These are phyloP conservation scores for Periglandula ipomoeae DNA, from an alignment of 2,329 filamentous ascomycete genomes.

Conservation along the genomic window DNA sequence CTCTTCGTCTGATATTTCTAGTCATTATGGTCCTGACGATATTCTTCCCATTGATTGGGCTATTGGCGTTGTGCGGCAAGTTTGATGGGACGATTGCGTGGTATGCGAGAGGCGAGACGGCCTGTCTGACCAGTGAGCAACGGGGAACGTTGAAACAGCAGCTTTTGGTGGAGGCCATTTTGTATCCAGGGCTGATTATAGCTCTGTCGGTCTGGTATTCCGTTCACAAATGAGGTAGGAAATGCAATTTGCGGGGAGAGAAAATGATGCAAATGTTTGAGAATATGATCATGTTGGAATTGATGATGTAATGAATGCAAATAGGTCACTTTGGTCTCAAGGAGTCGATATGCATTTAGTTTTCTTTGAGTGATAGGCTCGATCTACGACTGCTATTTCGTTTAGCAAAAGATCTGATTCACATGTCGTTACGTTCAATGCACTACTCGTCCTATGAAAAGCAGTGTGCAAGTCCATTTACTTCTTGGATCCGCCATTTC, in stretches of 20 bases:
- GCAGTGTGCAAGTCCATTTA: too few relatives aligned
- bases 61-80: conserved; percentile 33
- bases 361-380: not conserved
- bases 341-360: not conserved
- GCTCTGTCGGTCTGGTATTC: conserved; percentile 23
- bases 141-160: conserved; percentile 24
- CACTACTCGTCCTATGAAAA: too few relatives aligned
- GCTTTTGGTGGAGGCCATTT: conserved; percentile 25
- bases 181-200: conserved; percentile 23
- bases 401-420: too few relatives aligned
- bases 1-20: conserved; percentile 28
- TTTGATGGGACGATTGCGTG: conserved; percentile 38
- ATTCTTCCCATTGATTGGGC: conserved; percentile 36
- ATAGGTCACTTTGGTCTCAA: not conserved
- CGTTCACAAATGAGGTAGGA: conserved; percentile 8
- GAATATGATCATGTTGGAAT: not conserved
- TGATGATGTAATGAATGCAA: not conserved
- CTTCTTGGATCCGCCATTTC: not conserved
- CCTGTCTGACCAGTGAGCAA: conserved; percentile 25
- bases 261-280: not conserved
- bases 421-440: too few relatives aligned
- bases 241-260: too few relatives aligned
- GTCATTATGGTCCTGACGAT: conserved; percentile 28
- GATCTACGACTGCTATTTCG: not conserved
- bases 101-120: conserved; percentile 37